These are phyloP conservation scores for Tilletia walkeri DNA, from an alignment of 1,284 basidiomycete genomes.

Conservation along the genomic window DNA sequence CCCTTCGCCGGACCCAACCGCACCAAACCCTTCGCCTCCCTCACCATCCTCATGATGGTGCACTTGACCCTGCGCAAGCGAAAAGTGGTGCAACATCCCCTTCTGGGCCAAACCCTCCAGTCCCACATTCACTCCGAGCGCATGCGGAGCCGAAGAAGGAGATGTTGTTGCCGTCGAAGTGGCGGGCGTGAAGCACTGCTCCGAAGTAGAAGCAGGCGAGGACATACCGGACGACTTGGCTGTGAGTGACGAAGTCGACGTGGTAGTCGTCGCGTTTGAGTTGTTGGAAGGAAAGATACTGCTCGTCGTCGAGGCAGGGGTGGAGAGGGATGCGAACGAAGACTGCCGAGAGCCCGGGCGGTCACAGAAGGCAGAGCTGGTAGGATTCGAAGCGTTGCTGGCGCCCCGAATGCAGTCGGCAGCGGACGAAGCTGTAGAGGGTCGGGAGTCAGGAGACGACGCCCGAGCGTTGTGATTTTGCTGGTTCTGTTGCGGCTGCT, in stretches of 20 bases:
- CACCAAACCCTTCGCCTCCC: too few species aligned
- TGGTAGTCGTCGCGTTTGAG: not conserved
- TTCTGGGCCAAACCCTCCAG: too few species aligned
- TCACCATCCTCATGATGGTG: too few species aligned
- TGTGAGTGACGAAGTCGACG: not conserved
- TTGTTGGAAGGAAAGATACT: conserved; percentile 9
- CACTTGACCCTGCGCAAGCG: too few species aligned
- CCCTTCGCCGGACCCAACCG: too few species aligned
- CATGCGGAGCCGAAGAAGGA: not conserved
- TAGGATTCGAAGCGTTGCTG: not conserved
- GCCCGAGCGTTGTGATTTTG: not conserved
- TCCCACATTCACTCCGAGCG: not conserved
- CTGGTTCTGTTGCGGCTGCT: too few species aligned
- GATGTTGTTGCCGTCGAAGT: not conserved
- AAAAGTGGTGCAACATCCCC: too few species aligned
- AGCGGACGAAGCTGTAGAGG: not conserved
- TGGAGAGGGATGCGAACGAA: not conserved
- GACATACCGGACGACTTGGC: conserved; percentile 14
- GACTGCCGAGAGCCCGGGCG: not conserved
- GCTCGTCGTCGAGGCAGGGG: conserved; percentile 11
- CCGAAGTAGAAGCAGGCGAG: conserved; percentile 2
- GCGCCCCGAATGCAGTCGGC: not conserved
- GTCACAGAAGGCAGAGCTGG: not conserved
- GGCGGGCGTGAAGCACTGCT: conserved; percentile 11
- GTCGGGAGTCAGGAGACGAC: not conserved